Evolutionary conservation across 192 early-diverging fungal genomes (phyloP), one percentile per base, ranked within the genome.

Genomic region (Rhizoclosmatium globosum): DNA sequence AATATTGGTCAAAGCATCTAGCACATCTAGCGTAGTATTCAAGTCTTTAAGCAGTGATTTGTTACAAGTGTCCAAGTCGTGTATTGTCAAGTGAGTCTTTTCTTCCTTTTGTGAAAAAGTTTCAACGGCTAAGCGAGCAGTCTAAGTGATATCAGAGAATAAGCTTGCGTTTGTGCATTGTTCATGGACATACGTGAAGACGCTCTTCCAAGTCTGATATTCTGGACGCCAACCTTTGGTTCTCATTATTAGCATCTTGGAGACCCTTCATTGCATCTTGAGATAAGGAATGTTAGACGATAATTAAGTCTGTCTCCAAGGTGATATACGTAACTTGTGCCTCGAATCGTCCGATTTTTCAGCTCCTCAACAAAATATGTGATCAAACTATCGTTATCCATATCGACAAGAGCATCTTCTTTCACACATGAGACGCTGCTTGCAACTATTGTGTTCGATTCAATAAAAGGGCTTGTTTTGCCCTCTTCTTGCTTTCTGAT

Each of bases 301-400:
- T 62, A 50, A 19, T 9, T 67, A 23, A n/a, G 38, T 15, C 45
- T 23, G 23, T 11, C 48, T 47, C 44, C 4, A 11, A 45, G 21
- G 53, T 9, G 53, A 56, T 31, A 56, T 56, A 15, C n/a, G 62
- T 66, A 78, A 87, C 83, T 77, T 44, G 81, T 79, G 71, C 81
- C 87, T 50, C 80, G 75, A 47, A 76, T 69, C 13, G 87, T 88
- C n/a, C 87, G 48, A 57, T 58, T 81, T 59, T 81, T 82, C 31
- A 85, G 62, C 62, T 88, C 82, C 43, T 85, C 81, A 43, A 88
- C 68, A 66, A 88, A 76, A 58, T 78, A 73, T 11, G 64, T 67
- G 53, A 85, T 78, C 79, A 83, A 79, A 6, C 71, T 64, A 15
- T 85, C 84, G 47, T 83, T 80, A 15, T 82, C 82, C 62, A 74